Base-by-base conservation (phyloP, 768 basidiomycete genomes). In the Macrolepiota fuliginosa region DNA sequence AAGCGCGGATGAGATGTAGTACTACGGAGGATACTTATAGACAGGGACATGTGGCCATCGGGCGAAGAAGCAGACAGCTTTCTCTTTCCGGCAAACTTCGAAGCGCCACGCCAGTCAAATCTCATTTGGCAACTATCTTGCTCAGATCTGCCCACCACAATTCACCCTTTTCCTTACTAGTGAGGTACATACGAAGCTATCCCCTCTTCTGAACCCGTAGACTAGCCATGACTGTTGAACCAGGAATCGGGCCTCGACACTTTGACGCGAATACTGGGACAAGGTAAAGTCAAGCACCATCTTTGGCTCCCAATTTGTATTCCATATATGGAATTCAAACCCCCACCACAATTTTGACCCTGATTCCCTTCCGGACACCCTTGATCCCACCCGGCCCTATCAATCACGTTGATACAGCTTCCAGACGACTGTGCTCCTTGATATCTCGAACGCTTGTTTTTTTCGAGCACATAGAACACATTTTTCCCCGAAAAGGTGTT, bases 21-120 rank as follows among this genome's bases (percentile, higher is more conserved):
- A 69, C 47, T 36, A 62, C 56, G 39, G 42, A 62, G 51, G 59
- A 67, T 63, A 65, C 62, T 68, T 70, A 68, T 61, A 61, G 57
- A 46, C 27, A 61, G 51, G 32, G 45, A 58, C 35, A 61, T 54
- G 47, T 54, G 36, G 35, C 22, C 62, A 42, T 58, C 37, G 27
- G 51, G 36, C 22, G 17, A 55, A 32, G 42, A 54, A 61, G 36
- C 22, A 36, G 35, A 37, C 19, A 22, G 6, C 35, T 40, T 54
- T 54, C 54, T 61, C 19, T 53, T 54, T 53, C 51, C 3, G 59
- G 52, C 52, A 46, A 53, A 24, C 46, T 61, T 55, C 53, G 42
- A 29, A 47, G 36, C 52, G 42, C 56, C 46, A 58, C 47, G 56
- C 35, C 47, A 39, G 56, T n/a, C 57, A 58, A 42, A 9, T 36